Base-by-base conservation (phyloP, 305 asterid genomes). In the Nicotiana rustica region DNA sequence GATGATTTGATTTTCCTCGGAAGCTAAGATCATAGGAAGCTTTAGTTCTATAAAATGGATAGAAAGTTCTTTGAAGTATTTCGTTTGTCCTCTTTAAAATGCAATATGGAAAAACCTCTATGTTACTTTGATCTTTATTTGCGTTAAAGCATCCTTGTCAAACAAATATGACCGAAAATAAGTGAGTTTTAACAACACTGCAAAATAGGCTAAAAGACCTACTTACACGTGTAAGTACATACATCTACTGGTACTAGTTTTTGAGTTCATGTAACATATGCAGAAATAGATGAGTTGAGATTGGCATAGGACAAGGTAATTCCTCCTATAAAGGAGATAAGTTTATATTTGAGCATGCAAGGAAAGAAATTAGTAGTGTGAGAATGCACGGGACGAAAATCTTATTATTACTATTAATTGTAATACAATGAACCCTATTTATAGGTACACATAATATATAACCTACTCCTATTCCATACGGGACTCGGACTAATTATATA, bases 251-350 rank as follows among this genome's bases (percentile, higher is more conserved):
- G 64, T 75, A 29, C 79, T 49, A 75, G 64, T 29, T 75, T 75
- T 75, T 49, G 64, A 49, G 79, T 75, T 56, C 64, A 75, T 52
- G 64, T 25, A 75, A 75, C 79, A 29, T 25, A 73, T 75, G 64
- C 25, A 49, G 44, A 75, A 73, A 75, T 75, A 73, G 25, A 6
- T 49, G 25, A 49, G 25, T 73, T 49, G 64, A 25, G 67, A 25
- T 49, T 73, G 52, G 64, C 64, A 75, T 25, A 75, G 79, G 44
- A 75, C 29, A 21, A 75, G 79, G 64, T 75, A 14, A 14, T 73
- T 73, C 52, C 36, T 71, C 12, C 61, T 21, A 47, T 47, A 47
- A 21, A 18, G 78, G 78, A 71, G 19, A 21, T 21, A 25, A 9
- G 47, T 15, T 25, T 25, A 55, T 71, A 38, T 75, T 49, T 75